Evolutionary conservation across 1,284 basidiomycete genomes (phyloP).

Genomic region (Rhizoctonia solani): DNA sequence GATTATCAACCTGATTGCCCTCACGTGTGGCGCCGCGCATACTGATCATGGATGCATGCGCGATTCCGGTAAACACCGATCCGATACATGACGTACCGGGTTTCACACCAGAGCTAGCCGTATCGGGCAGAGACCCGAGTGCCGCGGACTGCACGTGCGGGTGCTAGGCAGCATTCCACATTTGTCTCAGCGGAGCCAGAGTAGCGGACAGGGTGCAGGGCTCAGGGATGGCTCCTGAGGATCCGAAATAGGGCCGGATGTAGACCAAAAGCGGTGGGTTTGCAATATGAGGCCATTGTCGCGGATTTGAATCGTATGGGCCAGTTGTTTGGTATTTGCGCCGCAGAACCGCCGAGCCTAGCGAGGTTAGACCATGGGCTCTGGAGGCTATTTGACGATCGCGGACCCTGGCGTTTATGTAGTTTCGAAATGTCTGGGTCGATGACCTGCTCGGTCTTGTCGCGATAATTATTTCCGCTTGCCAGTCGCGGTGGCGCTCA

Average conservation of each 20-base stretch:
- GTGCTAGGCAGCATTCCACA: no score
- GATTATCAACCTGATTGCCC: conserved; percentile 27
- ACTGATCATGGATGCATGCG: background rate
- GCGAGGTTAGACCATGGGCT: conserved; percentile 5
- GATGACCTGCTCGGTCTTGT: conserved; percentile 26
- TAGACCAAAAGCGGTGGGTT: conserved; percentile 5
- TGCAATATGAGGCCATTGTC: background rate
- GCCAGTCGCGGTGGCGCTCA: conserved; percentile 30
- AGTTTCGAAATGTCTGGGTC: conserved; percentile 2
- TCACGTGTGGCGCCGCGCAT: conserved; percentile 16
- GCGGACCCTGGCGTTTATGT: conserved; percentile 12
- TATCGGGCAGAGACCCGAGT: conserved; percentile 6
- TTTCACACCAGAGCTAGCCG: conserved; percentile 22
- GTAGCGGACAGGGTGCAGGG: background rate
- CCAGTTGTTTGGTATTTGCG: background rate
- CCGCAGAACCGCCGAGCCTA: conserved; percentile 9
- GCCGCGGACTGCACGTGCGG: background rate
- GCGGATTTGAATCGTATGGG: conserved; percentile 11
- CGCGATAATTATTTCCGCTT: conserved; percentile 31
- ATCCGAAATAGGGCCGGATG: background rate
- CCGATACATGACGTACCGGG: conserved; percentile 27
- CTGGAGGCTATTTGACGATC: conserved; percentile 25
- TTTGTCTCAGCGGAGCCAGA: no score
- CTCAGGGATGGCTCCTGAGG: background rate
- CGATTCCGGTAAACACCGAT: conserved; percentile 3